A percentile compares a stretch with the other conserved stretches of the same genome.
Evolutionary conservation across 768 basidiomycete species (phyloP).

Genomic region (Tricholoma matsutake): DNA sequence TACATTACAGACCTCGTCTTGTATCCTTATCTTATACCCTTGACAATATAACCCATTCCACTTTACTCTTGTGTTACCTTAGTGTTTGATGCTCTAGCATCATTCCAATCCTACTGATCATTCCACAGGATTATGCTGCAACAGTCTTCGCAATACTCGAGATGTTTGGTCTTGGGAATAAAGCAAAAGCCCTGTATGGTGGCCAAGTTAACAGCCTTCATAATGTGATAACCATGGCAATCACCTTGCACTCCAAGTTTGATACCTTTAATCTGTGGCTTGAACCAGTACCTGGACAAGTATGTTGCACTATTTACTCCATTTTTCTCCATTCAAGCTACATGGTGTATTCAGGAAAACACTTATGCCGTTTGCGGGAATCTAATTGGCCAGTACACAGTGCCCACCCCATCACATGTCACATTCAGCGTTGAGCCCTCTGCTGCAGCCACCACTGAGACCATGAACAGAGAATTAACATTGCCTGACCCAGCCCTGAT

Average conservation of each 20-base stretch:
- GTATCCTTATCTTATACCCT: too few species aligned
- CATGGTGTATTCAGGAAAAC: too few species aligned
- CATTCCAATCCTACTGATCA: not conserved
- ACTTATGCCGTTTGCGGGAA: not conserved
- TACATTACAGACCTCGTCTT: too few species aligned
- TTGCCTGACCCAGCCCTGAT: too few species aligned
- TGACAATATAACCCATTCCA: too few species aligned
- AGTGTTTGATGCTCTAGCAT: too few species aligned
- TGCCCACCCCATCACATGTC: not conserved
- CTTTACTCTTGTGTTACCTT: too few species aligned
- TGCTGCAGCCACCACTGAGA: not conserved
- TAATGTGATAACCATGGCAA: conserved; percentile 2
- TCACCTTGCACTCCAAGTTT: not conserved
- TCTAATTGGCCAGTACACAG: not conserved
- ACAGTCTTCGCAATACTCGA: not conserved
- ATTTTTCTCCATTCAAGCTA: not conserved
- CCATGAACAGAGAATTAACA: not conserved
- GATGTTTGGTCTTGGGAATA: not conserved
- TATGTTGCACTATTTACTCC: conserved; percentile 1
- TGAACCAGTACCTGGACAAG: conserved; percentile 1
- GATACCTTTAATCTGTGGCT: not conserved
- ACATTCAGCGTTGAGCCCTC: too few species aligned
- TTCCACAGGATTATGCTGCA: not conserved
- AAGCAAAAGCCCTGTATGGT: not conserved
- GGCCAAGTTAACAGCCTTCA: not conserved